phyloP scores from a whole-genome alignment of 1,284 basidiomycete genomes.

The Boletus albobrunnescens region DNA sequence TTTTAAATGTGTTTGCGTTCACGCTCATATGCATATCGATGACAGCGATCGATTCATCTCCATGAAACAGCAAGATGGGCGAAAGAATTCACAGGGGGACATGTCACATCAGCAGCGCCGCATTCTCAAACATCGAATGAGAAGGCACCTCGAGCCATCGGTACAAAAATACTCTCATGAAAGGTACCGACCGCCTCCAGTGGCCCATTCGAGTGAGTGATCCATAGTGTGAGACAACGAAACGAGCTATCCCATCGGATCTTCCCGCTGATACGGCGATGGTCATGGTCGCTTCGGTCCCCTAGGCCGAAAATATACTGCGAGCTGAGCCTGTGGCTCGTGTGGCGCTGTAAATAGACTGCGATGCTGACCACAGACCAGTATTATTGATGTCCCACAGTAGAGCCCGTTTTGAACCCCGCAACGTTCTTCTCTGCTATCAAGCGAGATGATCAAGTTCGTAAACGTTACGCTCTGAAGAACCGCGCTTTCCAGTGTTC shows the following conservation, averaged over 20 bases:
- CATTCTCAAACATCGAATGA: conserved; percentile 8
- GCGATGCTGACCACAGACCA: background rate
- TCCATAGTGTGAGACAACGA: background rate
- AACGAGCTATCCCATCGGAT: background rate
- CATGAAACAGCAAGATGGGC: conserved; percentile 20
- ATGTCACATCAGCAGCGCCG: conserved; percentile 12
- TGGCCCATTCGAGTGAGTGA: background rate
- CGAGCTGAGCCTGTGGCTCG: conserved; percentile 2
- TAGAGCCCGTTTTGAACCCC: conserved; percentile 24
- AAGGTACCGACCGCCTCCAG: background rate
- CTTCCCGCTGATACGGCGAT: conserved; percentile 8
- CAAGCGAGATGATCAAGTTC: conserved; percentile 19
- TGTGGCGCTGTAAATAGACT: conserved; percentile 4
- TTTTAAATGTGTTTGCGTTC: conserved; percentile 12
- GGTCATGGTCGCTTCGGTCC: background rate
- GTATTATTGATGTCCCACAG: conserved; percentile 9
- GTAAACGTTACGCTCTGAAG: conserved; percentile 8
- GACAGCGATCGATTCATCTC: conserved; percentile 19
- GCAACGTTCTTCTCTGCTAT: conserved; percentile 24
- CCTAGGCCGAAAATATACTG: conserved; percentile 4
- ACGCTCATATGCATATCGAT: conserved; percentile 5
- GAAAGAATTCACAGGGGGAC: conserved; percentile 12
- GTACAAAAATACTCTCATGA: conserved; percentile 12
- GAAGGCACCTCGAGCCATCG: background rate
- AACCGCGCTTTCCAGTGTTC: conserved; percentile 1